Evolutionary conservation across 345 rosid genomes (phyloP).

Genomic region (Noccaea bulbosa): DNA sequence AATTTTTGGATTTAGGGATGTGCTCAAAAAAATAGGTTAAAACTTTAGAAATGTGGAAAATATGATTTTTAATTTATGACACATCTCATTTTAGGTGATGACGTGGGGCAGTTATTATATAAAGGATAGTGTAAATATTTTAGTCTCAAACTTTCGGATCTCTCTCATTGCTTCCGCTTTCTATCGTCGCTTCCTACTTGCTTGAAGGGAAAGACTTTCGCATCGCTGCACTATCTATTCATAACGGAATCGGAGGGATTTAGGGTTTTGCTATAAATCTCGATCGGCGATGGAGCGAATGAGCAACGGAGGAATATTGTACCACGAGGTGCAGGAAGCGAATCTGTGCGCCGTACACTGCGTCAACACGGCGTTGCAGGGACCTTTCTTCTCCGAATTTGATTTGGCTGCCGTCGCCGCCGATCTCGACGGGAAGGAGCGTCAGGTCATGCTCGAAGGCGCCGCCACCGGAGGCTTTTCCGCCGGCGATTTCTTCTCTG

Average conservation of each 20-base stretch:
- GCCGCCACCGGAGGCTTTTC: conserved; percentile 39
- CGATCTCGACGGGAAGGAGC: conserved; percentile 85
- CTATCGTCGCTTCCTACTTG: conserved; percentile 4
- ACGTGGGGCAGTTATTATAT: neutral
- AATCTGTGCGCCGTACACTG: conserved; percentile 99
- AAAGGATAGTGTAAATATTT: neutral
- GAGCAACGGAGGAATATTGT: conserved; percentile 95
- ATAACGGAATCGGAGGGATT: neutral
- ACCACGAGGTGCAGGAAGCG: conserved; percentile 98
- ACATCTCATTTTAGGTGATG: neutral
- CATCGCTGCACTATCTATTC: conserved; percentile 16
- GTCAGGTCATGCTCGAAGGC: conserved; percentile 71
- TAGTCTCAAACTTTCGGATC: neutral
- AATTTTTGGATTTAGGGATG: neutral
- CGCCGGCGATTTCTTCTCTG: conserved; percentile 74
- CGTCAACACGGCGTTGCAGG: conserved; percentile 92
- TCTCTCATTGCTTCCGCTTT: neutral
- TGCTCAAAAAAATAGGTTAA: no score
- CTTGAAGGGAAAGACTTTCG: conserved; percentile 8
- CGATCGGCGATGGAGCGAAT: conserved; percentile 59
- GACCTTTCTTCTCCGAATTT: conserved; percentile 94
- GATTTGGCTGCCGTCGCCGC: conserved; percentile 94
- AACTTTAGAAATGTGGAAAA: no score
- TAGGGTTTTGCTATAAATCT: conserved; percentile 11
- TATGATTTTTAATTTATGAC: neutral